Base-by-base conservation (phyloP, 2,329 filamentous ascomycete species). In the Pleurostoma richardsiae region DNA sequence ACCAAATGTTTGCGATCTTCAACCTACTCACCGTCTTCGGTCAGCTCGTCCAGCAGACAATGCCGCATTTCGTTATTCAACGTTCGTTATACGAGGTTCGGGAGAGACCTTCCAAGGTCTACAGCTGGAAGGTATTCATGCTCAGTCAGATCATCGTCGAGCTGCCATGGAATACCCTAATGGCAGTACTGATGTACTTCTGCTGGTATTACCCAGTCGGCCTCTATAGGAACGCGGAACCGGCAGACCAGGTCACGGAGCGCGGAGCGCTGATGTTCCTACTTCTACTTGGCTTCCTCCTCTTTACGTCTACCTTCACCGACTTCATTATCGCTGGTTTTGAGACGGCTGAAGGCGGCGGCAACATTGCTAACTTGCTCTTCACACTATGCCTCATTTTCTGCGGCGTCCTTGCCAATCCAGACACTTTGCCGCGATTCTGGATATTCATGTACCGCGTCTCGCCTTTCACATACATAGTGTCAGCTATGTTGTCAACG, bases 381-480 rank as follows among this genome's bases (percentile, higher is more conserved):
- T 86, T 87, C 65, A 78, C 79, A 45, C 66, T 88, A 46, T 77
- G 71, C 29, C 67, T 88, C 26, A 72, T 84, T 51, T 88, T 88
- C 73, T 84, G 81, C 53, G 70, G 65, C 67, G 81, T 90, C 29
- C 70, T 90, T 49, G 81, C 80, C 1, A 63, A 71, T 3, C 82
- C 83, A 0, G 56, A 62, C 0, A 63, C 68, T 1, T 73, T 89
- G 40, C 85, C 85, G 0, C 69, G 76, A 3, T 88, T 88, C 71
- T 89, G 86, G 86, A 80, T 82, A 54, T 86, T 83, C 68, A 83
- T 86, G 78, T 87, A 87, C 63, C 76, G 83, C 36, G 66, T 85
- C 39, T 85, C 80, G 0, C 85, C 86, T 0, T 82, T 91, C 60
- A 88, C 85, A 0, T 92, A 92, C 60, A 69, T 90, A 2, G 77